A percentile compares a stretch with the other conserved stretches of the same genome.
phyloP scores from a whole-genome alignment of 129 eudicot genomes.

The Flaveria brownii region DNA sequence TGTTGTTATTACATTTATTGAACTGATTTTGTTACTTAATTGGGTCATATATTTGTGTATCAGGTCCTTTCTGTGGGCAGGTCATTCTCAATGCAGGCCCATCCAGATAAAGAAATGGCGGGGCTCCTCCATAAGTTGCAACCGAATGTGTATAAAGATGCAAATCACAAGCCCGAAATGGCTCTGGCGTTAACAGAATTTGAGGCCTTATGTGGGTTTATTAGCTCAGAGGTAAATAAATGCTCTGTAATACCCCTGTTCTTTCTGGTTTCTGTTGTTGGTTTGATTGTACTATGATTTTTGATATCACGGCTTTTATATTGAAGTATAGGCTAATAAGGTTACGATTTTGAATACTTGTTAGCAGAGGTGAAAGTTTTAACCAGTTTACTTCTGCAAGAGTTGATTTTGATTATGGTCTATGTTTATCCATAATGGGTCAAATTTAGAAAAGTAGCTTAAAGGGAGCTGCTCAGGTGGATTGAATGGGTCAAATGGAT shows the following conservation, averaged over 20 bases:
- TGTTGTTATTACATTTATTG: neutral
- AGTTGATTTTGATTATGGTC: neutral
- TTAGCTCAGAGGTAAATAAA: constrained; percentile 58
- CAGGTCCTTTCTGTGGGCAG: constrained; percentile 93
- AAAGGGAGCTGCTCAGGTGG: neutral
- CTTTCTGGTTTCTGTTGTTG: neutral
- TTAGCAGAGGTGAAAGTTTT: neutral
- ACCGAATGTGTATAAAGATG: constrained; percentile 77
- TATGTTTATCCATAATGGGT: neutral
- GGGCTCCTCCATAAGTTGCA: constrained; percentile 53
- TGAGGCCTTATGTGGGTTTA: constrained; percentile 89
- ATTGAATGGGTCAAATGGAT: constrained; percentile 9
- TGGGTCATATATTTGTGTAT: constrained; percentile 12
- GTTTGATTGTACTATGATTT: neutral
- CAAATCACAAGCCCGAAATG: constrained; percentile 97
- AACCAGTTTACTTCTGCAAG: neutral
- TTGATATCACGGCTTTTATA: too few species aligned
- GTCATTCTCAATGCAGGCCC: constrained; percentile 90
- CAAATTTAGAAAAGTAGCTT: neutral
- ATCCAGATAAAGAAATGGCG: constrained; percentile 83
- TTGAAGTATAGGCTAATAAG: too few species aligned
- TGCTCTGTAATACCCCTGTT: neutral
- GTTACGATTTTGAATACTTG: neutral
- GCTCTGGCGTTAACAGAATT: constrained; percentile 82
- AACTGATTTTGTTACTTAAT: neutral